Evolutionary conservation across 306 rosid species (phyloP).

Genomic region (Fragaria nilgerrensis): DNA sequence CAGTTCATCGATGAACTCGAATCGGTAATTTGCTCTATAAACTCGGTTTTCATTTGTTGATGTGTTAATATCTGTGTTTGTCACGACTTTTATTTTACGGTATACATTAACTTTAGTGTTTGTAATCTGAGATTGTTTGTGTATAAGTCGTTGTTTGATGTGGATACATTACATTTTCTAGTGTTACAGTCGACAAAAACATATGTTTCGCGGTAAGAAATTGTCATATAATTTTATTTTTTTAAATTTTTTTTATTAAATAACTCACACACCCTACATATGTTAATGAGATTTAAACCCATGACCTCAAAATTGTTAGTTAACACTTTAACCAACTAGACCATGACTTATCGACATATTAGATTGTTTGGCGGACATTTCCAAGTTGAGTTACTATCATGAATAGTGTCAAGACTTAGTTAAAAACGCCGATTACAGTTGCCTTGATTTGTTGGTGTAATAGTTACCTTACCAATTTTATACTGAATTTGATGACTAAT

Average conservation of each 20-base stretch:
- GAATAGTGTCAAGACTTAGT: not conserved
- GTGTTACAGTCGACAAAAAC: not conserved
- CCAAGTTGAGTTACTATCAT: not conserved
- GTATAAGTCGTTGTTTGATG: not conserved
- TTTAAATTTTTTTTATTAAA: too few species aligned
- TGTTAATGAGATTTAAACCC: too few species aligned
- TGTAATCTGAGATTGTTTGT: not conserved
- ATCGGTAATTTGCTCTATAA: constrained; percentile 36
- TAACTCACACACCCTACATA: too few species aligned
- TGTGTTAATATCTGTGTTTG: not conserved
- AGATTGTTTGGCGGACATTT: not conserved
- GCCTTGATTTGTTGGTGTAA: not conserved
- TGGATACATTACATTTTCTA: not conserved
- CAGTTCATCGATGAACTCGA: constrained; percentile 83
- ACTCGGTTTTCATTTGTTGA: not conserved
- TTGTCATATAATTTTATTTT: not conserved
- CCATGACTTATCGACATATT: not conserved
- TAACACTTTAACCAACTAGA: too few species aligned
- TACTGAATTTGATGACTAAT: not conserved
- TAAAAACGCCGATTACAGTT: not conserved
- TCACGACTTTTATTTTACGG: too few species aligned
- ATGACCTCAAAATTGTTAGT: too few species aligned
- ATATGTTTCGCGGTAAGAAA: not conserved
- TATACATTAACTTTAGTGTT: not conserved
- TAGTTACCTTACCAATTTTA: not conserved